Conservation (phyloP, 768 basidiomycete genomes). For the Macrolepiota dolichaula region DNA sequence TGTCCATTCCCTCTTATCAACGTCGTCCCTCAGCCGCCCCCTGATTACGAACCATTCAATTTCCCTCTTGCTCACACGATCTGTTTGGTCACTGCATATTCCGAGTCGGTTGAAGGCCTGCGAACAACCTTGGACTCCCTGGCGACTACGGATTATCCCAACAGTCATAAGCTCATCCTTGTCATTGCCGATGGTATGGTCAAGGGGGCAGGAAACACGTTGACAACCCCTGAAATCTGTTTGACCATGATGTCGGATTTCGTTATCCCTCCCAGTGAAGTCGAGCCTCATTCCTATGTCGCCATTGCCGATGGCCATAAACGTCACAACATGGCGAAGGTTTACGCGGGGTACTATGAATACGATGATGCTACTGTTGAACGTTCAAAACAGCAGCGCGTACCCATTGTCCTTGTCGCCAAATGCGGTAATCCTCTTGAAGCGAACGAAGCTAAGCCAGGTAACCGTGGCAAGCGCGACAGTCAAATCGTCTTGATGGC, state of each 20-base stretch:
- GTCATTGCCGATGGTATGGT: constrained; percentile 99
- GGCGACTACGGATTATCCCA: constrained; percentile 97
- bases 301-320: constrained; percentile 99
- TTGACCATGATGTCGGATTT: constrained; percentile 98
- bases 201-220: constrained; percentile 85
- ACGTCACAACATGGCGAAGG: constrained; percentile 98
- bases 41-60: constrained; percentile 92
- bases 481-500: constrained; percentile 97
- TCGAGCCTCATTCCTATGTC: constrained; percentile 93
- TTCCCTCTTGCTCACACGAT: constrained; percentile 94
- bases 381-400: constrained; percentile 90
- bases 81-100: constrained; percentile 97
- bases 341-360: constrained; percentile 95
- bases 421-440: constrained; percentile 95
- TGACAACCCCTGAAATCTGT: constrained; percentile 93
- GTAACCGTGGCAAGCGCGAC: constrained; percentile 98
- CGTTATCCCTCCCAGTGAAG: constrained; percentile 72
- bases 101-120: constrained; percentile 93
- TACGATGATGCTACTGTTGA: constrained; percentile 92
- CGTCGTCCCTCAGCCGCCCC: constrained; percentile 89
- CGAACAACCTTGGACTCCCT: constrained; percentile 98
- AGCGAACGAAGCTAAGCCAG: constrained; percentile 85
- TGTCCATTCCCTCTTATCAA: constrained; percentile 93
- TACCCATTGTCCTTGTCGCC: constrained; percentile 93
- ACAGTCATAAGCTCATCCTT: constrained; percentile 92